Evolutionary conservation across 768 basidiomycete genomes (phyloP).

Genomic region (Podaxis sp.): DNA sequence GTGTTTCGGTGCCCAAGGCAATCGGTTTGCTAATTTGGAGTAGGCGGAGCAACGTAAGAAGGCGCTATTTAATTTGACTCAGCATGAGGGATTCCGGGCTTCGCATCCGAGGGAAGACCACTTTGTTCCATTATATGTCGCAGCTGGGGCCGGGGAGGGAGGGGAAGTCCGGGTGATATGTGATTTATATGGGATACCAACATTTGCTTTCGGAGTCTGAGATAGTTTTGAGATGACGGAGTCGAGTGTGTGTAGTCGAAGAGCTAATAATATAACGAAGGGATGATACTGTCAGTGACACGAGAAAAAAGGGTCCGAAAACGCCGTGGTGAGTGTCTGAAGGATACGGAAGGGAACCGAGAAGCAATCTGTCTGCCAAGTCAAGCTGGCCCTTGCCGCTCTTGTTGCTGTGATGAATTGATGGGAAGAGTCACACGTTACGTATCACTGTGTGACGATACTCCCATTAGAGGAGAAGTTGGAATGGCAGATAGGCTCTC

Average conservation of each 20-base stretch:
- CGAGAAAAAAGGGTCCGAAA: neutral
- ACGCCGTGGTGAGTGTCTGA: neutral
- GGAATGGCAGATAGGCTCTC: slow-evolving; percentile 7
- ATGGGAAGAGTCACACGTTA: neutral
- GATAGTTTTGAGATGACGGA: neutral
- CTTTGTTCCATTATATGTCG: slow-evolving; percentile 77
- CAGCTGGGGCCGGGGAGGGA: slow-evolving; percentile 67
- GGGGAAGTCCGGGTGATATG: slow-evolving; percentile 48
- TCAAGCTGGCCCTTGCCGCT: neutral
- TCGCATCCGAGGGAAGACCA: slow-evolving; percentile 81
- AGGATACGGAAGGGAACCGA: neutral
- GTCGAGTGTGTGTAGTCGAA: neutral
- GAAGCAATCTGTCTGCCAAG: neutral
- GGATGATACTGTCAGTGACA: neutral
- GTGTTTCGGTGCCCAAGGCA: slow-evolving; percentile 8
- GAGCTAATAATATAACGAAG: neutral
- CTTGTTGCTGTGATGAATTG: slow-evolving; percentile 13
- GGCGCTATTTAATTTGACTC: slow-evolving; percentile 51
- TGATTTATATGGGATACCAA: slow-evolving; percentile 57
- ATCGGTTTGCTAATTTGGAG: slow-evolving; percentile 11
- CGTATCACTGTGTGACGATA: slow-evolving; percentile 1
- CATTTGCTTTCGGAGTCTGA: slow-evolving; percentile 62
- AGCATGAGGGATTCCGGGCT: slow-evolving; percentile 59
- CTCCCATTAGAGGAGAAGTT: neutral
- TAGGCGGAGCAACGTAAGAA: slow-evolving; percentile 53